phyloP scores from a whole-genome alignment of 192 early-diverging fungal species.

The Spizellomyces sp. region DNA sequence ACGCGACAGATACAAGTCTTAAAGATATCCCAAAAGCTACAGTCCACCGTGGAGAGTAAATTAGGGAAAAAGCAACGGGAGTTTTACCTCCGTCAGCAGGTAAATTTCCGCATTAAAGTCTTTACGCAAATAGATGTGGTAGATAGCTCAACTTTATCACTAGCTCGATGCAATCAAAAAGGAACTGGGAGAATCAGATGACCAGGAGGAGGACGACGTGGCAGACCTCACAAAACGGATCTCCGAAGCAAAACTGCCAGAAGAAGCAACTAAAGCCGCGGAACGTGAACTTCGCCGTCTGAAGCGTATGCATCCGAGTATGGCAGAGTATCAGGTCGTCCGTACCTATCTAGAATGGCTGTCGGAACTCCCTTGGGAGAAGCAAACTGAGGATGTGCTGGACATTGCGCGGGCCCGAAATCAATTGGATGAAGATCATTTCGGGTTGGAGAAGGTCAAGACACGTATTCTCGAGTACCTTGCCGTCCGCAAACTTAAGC shows the following conservation, averaged over 20 bases:
- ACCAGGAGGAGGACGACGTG: conserved; percentile 69
- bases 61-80: conserved; percentile 80
- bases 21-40: conserved; percentile 78
- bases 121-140: not conserved
- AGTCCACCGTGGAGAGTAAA: conserved; percentile 71
- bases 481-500: conserved; percentile 76
- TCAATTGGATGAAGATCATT: conserved; percentile 80
- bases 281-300: conserved; percentile 69
- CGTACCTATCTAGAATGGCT: conserved; percentile 80
- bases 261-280: conserved; percentile 60
- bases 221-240: conserved; percentile 58
- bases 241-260: conserved; percentile 59
- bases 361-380: conserved; percentile 76
- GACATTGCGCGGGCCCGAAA: conserved; percentile 67
- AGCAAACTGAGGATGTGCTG: conserved; percentile 57
- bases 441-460: conserved; percentile 80
- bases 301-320: conserved; percentile 68
- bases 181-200: conserved; percentile 73
- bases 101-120: conserved; percentile 17
- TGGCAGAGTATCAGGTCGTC: conserved; percentile 77
- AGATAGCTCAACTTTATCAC: not conserved
- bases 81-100: conserved; percentile 77
- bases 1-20: conserved; percentile 77
- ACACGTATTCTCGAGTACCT: conserved; percentile 81
- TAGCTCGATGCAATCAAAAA: conserved; percentile 79